phyloP scores from a whole-genome alignment of 805 yeast species.

The Lipomyces orientalis region DNA sequence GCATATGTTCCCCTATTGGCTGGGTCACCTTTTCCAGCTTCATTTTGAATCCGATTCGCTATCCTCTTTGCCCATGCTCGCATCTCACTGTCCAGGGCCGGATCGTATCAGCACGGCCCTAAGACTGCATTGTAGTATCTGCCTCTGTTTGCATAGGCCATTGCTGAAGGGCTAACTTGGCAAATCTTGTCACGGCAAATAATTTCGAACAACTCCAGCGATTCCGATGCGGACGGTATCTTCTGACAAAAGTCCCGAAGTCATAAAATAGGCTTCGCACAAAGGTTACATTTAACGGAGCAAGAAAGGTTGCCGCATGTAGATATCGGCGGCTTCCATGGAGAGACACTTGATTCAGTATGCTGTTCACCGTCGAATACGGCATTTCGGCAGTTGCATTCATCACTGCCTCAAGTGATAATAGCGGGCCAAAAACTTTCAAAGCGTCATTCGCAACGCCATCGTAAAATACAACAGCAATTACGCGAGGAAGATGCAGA shows the following conservation, averaged over 20 bases:
- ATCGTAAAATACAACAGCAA: background rate
- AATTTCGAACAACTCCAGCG: background rate
- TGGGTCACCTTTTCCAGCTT: background rate
- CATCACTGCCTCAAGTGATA: background rate
- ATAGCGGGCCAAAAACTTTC: background rate
- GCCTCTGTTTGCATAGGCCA: background rate
- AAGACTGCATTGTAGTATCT: background rate
- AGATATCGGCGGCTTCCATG: background rate
- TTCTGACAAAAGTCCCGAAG: background rate
- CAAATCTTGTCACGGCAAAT: background rate
- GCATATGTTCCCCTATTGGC: background rate
- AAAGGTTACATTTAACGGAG: background rate
- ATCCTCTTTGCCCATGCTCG: slow-evolving; percentile 1
- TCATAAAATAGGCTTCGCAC: background rate
- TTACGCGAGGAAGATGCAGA: background rate
- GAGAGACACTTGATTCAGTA: background rate
- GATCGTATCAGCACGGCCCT: background rate
- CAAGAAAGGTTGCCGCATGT: background rate
- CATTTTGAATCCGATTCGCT: background rate
- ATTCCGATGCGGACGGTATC: background rate
- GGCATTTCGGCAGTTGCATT: background rate
- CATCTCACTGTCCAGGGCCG: background rate
- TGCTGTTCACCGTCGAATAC: background rate
- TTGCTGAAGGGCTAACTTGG: background rate
- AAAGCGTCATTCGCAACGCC: background rate